Evolutionary conservation across 441 rosid species (phyloP).

Genomic region (Syzygium syzygioides): DNA sequence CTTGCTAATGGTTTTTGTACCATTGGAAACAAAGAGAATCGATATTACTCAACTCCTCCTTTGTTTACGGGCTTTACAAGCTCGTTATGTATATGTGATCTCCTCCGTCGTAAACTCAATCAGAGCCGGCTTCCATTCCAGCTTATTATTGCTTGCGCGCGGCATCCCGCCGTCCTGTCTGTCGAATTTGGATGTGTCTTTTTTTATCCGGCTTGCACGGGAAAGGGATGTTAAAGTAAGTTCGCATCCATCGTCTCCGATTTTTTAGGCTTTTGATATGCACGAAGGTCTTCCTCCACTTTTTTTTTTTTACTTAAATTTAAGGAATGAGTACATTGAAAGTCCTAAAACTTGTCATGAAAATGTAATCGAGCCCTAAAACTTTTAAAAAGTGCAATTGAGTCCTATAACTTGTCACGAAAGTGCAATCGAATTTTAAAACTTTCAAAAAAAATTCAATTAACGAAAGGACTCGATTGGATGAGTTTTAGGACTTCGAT

Average conservation of each 20-base stretch:
- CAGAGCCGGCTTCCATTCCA: neutral
- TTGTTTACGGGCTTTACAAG: neutral
- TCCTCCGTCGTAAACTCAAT: too few species aligned
- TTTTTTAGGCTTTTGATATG: neutral
- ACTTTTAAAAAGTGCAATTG: too few species aligned
- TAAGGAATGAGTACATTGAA: neutral
- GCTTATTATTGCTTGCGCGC: neutral
- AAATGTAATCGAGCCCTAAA: too few species aligned
- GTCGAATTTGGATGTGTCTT: neutral
- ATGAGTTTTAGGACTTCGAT: too few species aligned
- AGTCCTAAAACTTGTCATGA: too few species aligned
- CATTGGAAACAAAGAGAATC: neutral
- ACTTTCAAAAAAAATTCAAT: too few species aligned
- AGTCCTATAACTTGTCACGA: too few species aligned
- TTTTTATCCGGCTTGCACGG: neutral
- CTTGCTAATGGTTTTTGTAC: neutral
- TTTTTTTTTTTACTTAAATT: neutral
- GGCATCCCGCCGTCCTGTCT: rapidly evolving
- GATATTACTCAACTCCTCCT: neutral
- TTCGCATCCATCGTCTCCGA: neutral
- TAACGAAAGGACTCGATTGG: too few species aligned
- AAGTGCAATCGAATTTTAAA: too few species aligned
- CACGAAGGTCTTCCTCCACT: neutral
- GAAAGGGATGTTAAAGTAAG: neutral
- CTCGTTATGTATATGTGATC: neutral